These are phyloP conservation scores for Podospora anserina DNA, from an alignment of 495 filamentous ascomycete species.

Conservation along the genomic window DNA sequence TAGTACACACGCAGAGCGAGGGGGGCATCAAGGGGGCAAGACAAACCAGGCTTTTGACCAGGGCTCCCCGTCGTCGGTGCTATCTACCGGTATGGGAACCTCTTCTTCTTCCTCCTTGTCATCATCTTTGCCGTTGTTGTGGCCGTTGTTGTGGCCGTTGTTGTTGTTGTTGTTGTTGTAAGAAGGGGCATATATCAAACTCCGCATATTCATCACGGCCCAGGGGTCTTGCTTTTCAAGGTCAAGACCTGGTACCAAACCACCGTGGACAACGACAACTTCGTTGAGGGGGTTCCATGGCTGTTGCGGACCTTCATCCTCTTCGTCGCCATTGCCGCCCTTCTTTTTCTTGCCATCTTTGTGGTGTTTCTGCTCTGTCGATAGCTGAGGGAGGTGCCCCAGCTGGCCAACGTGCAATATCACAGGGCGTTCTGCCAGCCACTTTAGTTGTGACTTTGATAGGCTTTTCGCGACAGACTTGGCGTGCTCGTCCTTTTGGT, in stretches of 20 bases:
- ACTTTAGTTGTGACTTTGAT: conserved; percentile 56
- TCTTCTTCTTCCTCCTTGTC: conserved; percentile 6
- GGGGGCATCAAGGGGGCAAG: neutral
- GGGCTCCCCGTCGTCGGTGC: conserved; percentile 50
- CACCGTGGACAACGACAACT: conserved; percentile 77
- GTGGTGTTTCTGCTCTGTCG: conserved; percentile 11
- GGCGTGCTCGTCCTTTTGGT: conserved; percentile 30
- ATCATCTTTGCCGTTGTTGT: neutral
- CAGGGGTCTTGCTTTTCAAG: conserved; percentile 74
- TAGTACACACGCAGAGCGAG: neutral
- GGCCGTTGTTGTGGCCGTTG: neutral
- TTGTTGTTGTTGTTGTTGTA: conserved; percentile 9
- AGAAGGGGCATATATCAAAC: conserved; percentile 44
- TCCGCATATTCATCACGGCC: conserved; percentile 89
- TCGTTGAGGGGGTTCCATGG: conserved; percentile 48
- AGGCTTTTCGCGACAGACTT: conserved; percentile 37
- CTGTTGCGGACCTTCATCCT: conserved; percentile 22
- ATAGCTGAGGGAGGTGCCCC: neutral
- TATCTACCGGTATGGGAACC: conserved; percentile 50
- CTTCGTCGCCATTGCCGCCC: neutral
- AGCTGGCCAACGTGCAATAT: conserved; percentile 67
- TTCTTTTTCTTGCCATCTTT: neutral
- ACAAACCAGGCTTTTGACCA: conserved; percentile 61
- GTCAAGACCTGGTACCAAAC: conserved; percentile 68
- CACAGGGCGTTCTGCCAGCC: conserved; percentile 67